Evolutionary conservation across 1,139 yeast genomes (phyloP), one percentile per base, ranked within the genome.

Genomic region (Pichia sp.): DNA sequence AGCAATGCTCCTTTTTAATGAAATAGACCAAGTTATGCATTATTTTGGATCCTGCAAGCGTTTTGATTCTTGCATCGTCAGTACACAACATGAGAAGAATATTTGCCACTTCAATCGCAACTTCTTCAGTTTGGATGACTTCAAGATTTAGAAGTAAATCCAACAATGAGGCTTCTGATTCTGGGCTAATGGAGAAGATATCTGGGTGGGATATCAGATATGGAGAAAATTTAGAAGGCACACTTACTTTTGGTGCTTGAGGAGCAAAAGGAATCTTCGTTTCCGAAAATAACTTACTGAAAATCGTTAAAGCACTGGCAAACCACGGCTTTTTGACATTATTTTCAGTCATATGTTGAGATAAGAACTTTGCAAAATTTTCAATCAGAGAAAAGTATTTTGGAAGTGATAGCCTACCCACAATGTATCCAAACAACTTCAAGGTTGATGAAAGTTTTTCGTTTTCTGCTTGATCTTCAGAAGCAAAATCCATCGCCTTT

Each of bases 31-130:
- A 57, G n/a, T 64, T 58, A 12, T 59, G 64, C 12, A 69, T 41
- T 4, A 77, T 67, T 0, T 75, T 74, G 0, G 87, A 77, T 9
- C 71, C 66, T 2, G 80, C 65, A 20, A 88, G 73, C 38, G 61
- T 63, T 3, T 61, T 60, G 4, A 82, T 77, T 52, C 65, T 70
- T 0, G 63, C 66, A 27, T 76, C 76, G 14, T 77, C 74, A 43
- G 76, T 73, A 9, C 89, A 75, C 59, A 77, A 80, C 10, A 85
- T 65, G 0, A 83, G 75, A 55, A 87, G 67, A 1, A 85, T 63
- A 42, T 84, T 73, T 12, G 82, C 74, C 2, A 83, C 67, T 0
- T 83, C 77, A 1, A 78, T 61, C 0, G 86, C 85, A 2, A 81
- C 69, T 43, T 76, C 72, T 20, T 77, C 73, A 45, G 73, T 75